Percentiles rank a stretch among this genome's conserved stretches.
phyloP scores from a whole-genome alignment of 345 rosid genomes.

The Luvunga scandens region DNA sequence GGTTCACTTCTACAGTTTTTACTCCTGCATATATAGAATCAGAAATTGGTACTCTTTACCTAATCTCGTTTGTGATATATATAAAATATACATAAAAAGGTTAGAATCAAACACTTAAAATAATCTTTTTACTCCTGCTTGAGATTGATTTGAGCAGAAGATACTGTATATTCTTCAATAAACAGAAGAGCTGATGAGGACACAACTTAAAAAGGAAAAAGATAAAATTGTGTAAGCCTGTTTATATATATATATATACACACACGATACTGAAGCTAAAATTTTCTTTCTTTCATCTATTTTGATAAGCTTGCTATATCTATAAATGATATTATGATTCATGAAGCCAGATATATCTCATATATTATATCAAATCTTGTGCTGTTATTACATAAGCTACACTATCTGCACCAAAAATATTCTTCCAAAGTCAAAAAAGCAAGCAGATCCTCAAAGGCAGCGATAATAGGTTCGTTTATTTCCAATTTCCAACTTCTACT shows the following conservation, averaged over 20 bases:
- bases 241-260: too few species aligned
- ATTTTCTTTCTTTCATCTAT: too few species aligned
- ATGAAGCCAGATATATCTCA: too few species aligned
- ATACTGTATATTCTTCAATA: not conserved
- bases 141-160: not conserved
- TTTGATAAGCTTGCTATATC: too few species aligned
- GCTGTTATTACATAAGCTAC: too few species aligned
- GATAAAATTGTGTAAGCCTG: too few species aligned
- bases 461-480: not conserved
- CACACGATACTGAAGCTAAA: too few species aligned
- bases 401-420: too few species aligned
- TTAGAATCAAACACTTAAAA: not conserved
- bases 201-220: too few species aligned
- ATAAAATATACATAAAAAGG: not conserved
- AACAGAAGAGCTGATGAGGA: not conserved
- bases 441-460: not conserved
- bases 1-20: constrained; percentile 54
- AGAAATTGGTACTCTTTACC: not conserved
- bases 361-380: too few species aligned
- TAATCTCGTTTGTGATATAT: not conserved
- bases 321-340: too few species aligned
- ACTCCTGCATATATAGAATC: constrained; percentile 34
- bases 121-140: not conserved
- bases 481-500: not conserved
- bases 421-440: not conserved